Evolutionary conservation across 257 asterid genomes (phyloP).

Genomic region (Jacaranda copaia): DNA sequence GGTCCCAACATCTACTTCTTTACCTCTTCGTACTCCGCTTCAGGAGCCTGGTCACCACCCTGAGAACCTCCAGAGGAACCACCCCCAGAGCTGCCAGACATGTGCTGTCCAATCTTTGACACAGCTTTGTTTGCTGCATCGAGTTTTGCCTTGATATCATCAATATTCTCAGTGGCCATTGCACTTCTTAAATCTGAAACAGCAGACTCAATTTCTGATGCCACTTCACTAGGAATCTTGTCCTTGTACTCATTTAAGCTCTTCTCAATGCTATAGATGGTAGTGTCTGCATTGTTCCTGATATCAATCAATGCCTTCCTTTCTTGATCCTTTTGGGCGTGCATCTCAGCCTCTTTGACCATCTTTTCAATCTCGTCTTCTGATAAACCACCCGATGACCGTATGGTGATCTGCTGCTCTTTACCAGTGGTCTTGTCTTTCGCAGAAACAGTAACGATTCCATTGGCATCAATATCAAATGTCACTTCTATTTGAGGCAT

Average conservation of each 20-base stretch:
- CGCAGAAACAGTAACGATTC: conserved; percentile 69
- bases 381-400: conserved; percentile 70
- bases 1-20: conserved; percentile 49
- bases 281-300: conserved; percentile 65
- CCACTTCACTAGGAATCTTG: conserved; percentile 63
- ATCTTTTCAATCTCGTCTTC: conserved; percentile 73
- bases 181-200: conserved; percentile 59
- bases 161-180: conserved; percentile 48
- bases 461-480: conserved; percentile 77
- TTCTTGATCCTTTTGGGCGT: conserved; percentile 75
- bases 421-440: conserved; percentile 71
- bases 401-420: conserved; percentile 74
- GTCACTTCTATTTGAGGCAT: conserved; percentile 76
- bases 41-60: conserved; percentile 65
- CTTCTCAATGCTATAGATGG: conserved; percentile 68
- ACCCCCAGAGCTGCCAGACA: conserved; percentile 57
- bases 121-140: conserved; percentile 68
- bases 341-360: conserved; percentile 76
- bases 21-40: conserved; percentile 76
- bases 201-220: conserved; percentile 59
- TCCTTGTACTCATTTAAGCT: conserved; percentile 66
- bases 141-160: conserved; percentile 65
- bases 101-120: conserved; percentile 71
- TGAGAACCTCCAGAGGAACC: conserved; percentile 47
- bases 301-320: conserved; percentile 67